phyloP scores from a whole-genome alignment of 179 eudicot species.

The Corrigiola litoralis region DNA sequence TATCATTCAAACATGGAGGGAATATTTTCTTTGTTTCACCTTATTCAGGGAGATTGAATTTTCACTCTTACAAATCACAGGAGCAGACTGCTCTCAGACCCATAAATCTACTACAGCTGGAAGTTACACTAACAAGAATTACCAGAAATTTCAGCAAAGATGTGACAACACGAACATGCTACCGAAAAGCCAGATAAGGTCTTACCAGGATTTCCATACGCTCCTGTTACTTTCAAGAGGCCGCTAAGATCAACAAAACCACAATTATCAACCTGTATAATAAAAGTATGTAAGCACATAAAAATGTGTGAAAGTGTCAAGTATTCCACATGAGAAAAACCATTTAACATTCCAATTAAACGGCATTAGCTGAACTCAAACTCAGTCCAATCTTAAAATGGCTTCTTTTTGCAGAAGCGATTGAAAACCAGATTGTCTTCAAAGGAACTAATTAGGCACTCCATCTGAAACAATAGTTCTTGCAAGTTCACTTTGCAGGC shows the following conservation, averaged over 20 bases:
- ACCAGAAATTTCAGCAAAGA: no score
- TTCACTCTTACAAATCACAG: not conserved
- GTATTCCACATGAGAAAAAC: not conserved
- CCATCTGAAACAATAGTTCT: no score
- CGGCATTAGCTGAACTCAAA: not conserved
- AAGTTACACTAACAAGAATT: no score
- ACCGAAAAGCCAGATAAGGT: not conserved
- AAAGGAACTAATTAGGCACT: no score
- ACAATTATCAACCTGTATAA: slow-evolving; percentile 40
- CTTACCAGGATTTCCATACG: slow-evolving; percentile 52
- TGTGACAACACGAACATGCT: not conserved
- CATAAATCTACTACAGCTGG: no score
- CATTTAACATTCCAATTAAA: not conserved
- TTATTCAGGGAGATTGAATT: not conserved
- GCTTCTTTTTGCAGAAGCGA: no score
- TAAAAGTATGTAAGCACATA: no score
- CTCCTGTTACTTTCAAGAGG: slow-evolving; percentile 44
- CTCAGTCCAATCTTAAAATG: not conserved
- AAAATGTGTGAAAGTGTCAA: no score
- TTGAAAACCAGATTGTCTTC: no score
- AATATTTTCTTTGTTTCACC: no score
- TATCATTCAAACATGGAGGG: no score
- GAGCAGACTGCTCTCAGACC: not conserved
- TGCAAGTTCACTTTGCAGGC: no score
- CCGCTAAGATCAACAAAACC: slow-evolving; percentile 63